Conservation (phyloP, 495 filamentous ascomycete genomes). For the Elasticomyces elasticus region DNA sequence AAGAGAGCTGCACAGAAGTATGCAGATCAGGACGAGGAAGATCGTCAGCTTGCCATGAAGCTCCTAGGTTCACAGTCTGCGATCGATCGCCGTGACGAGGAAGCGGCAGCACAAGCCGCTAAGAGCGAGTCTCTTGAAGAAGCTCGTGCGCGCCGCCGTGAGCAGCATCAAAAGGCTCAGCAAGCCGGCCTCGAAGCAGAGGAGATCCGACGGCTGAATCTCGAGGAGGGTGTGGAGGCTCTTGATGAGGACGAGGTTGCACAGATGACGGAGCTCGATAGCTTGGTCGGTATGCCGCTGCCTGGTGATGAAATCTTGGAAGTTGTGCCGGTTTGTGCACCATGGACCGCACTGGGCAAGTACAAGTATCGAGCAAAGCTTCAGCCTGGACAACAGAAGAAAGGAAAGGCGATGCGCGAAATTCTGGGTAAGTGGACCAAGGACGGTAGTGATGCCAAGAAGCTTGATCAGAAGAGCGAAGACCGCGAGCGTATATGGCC, state of each 20-base stretch:
- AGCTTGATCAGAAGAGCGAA: constrained; percentile 44
- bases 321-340: constrained; percentile 81
- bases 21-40: constrained; percentile 88
- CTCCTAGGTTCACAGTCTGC: constrained; percentile 64
- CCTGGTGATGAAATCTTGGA: constrained; percentile 82
- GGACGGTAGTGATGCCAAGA: constrained; percentile 40
- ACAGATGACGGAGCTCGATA: constrained; percentile 54
- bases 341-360: constrained; percentile 66
- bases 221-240: constrained; percentile 36
- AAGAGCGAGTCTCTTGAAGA: constrained; percentile 45
- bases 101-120: constrained; percentile 44
- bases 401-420: constrained; percentile 89
- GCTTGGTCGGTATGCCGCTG: constrained; percentile 65
- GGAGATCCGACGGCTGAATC: constrained; percentile 41
- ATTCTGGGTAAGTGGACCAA: constrained; percentile 64
- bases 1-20: constrained; percentile 89
- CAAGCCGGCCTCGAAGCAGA: constrained; percentile 52
- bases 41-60: constrained; percentile 69
- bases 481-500: constrained; percentile 73
- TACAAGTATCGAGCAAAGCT: constrained; percentile 88
- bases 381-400: constrained; percentile 82
- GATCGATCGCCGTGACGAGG: constrained; percentile 42
- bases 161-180: constrained; percentile 66
- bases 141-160: constrained; percentile 58
- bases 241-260: constrained; percentile 43